Conservation (phyloP, 345 rosid genomes). For the Bretschneidera sinensis region DNA sequence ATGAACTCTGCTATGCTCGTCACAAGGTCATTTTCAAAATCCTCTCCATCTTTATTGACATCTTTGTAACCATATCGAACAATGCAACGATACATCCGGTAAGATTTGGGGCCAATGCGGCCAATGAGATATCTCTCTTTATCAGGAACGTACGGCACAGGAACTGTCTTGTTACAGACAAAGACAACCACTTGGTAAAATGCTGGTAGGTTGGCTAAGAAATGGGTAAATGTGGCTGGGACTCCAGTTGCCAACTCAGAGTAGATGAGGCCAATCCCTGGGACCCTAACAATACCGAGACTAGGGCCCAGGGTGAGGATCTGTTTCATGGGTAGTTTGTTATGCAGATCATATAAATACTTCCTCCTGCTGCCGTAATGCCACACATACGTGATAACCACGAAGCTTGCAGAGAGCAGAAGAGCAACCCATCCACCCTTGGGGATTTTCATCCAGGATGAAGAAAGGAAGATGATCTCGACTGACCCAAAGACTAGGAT, state of each 20-base stretch:
- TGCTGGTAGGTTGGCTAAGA: slow-evolving; percentile 78
- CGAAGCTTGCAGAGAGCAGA: slow-evolving; percentile 46
- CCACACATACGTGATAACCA: slow-evolving; percentile 65
- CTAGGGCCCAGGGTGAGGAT: slow-evolving; percentile 74
- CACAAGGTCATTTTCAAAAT: slow-evolving; percentile 75
- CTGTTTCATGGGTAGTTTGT: slow-evolving; percentile 78
- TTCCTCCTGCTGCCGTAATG: slow-evolving; percentile 79
- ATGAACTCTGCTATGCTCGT: slow-evolving; percentile 91
- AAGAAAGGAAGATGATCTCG: slow-evolving; percentile 61
- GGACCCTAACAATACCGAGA: slow-evolving; percentile 82
- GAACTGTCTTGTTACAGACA: slow-evolving; percentile 80
- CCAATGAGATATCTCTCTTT: slow-evolving; percentile 87
- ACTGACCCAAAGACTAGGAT: slow-evolving; percentile 57
- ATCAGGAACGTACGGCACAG: slow-evolving; percentile 71
- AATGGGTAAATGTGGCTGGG: slow-evolving; percentile 78
- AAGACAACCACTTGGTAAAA: slow-evolving; percentile 90
- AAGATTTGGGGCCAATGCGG: slow-evolving; percentile 87
- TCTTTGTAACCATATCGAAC: slow-evolving; percentile 88
- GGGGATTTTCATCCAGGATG: slow-evolving; percentile 55
- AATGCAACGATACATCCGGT: slow-evolving; percentile 83
- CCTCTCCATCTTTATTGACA: slow-evolving; percentile 57
- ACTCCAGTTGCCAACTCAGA: slow-evolving; percentile 75
- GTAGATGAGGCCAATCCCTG: slow-evolving; percentile 89
- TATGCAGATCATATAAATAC: slow-evolving; percentile 70
- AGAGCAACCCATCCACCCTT: slow-evolving; percentile 84